These are phyloP conservation scores for Trichoderma guizhouense DNA, from an alignment of 2,329 filamentous ascomycete species.

Conservation along the genomic window DNA sequence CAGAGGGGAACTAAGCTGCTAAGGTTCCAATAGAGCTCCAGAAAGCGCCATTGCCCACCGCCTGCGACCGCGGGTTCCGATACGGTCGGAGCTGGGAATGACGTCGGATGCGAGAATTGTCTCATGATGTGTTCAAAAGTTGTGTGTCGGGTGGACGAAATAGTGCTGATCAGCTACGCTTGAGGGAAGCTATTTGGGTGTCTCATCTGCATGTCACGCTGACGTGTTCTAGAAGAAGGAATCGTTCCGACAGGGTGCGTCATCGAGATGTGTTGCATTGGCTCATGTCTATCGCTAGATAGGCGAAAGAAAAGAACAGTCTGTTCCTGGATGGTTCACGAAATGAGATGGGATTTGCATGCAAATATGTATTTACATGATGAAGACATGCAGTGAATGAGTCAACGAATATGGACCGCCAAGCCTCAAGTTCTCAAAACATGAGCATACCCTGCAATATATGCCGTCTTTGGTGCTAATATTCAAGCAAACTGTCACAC, in stretches of 20 bases:
- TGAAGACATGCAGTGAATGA: neutral
- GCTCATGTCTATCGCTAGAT: neutral
- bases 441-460: neutral
- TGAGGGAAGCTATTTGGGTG: neutral
- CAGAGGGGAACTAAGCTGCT: neutral
- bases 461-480: neutral
- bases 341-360: neutral
- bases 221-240: neutral
- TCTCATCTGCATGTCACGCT: neutral
- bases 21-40: neutral
- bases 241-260: neutral
- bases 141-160: neutral
- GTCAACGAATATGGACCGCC: neutral
- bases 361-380: neutral
- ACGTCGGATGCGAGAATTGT: neutral
- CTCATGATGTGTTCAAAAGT: neutral
- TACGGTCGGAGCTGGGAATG: neutral
- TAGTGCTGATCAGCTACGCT: neutral
- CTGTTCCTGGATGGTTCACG: neutral
- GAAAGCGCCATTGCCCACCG: neutral
- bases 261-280: neutral
- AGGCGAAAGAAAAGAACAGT: neutral
- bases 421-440: neutral
- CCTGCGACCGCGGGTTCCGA: slow-evolving; percentile 14
- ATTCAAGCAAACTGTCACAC: neutral